These are phyloP conservation scores for Cyberlindnera amylophila DNA, from an alignment of 805 yeast genomes.

Conservation along the genomic window DNA sequence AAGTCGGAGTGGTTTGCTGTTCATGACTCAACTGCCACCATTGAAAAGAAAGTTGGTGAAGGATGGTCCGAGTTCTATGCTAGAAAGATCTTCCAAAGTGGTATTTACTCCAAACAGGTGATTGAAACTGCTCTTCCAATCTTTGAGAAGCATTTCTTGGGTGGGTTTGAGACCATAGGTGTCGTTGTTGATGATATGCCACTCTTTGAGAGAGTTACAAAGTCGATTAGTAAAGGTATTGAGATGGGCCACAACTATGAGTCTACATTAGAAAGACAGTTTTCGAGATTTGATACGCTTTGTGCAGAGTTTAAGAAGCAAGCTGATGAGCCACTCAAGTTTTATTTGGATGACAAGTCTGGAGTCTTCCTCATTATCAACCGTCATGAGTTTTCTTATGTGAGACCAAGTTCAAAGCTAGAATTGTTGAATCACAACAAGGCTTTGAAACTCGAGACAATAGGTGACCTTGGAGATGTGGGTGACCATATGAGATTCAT, in stretches of 20 bases:
- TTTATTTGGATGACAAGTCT: constrained; percentile 36
- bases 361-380: constrained; percentile 33
- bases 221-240: constrained; percentile 31
- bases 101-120: constrained; percentile 44
- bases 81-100: constrained; percentile 45
- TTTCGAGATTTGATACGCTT: constrained; percentile 67
- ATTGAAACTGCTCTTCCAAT: constrained; percentile 51
- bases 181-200: constrained; percentile 25
- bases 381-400: constrained; percentile 31
- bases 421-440: constrained; percentile 34
- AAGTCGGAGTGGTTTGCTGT: constrained; percentile 24
- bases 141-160: constrained; percentile 41
- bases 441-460: constrained; percentile 16
- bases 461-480: constrained; percentile 1
- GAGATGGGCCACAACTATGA: constrained; percentile 32
- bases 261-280: constrained; percentile 43
- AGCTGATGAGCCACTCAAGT: constrained; percentile 55
- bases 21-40: constrained; percentile 4
- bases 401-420: constrained; percentile 32
- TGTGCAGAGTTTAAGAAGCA: constrained; percentile 67
- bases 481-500: constrained; percentile 30
- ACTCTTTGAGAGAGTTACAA: constrained; percentile 32
- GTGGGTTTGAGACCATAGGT: constrained; percentile 23
- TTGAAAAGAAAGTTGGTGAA: constrained; percentile 27
- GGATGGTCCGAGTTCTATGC: constrained; percentile 38